phyloP scores from a whole-genome alignment of 805 yeast species.

The Candida mattraensis region DNA sequence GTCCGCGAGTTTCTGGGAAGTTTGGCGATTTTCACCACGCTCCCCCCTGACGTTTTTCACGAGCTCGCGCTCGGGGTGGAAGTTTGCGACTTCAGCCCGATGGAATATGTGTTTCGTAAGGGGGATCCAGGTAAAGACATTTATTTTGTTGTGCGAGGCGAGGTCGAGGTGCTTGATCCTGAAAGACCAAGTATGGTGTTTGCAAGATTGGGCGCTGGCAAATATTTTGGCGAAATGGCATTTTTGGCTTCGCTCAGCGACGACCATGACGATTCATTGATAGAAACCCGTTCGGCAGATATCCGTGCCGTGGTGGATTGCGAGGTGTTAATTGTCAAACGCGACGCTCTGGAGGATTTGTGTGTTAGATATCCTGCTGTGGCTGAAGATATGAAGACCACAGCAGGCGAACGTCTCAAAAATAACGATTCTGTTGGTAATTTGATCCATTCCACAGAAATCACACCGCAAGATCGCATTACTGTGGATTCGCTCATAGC shows the following conservation, averaged over 20 bases:
- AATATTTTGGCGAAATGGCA: conserved; percentile 78
- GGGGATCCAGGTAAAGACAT: conserved; percentile 64
- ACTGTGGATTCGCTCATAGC: conserved; percentile 21
- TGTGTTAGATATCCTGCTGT: conserved; percentile 59
- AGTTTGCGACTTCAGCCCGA: conserved; percentile 50
- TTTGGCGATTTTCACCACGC: conserved; percentile 55
- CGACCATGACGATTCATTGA: conserved; percentile 24
- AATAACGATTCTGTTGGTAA: conserved; percentile 31
- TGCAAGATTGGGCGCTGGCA: conserved; percentile 61
- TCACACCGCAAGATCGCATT: conserved; percentile 21
- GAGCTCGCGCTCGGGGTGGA: conserved; percentile 64
- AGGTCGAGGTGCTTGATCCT: conserved; percentile 58
- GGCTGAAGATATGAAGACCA: conserved; percentile 55
- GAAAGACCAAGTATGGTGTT: conserved; percentile 41
- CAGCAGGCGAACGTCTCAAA: conserved; percentile 54
- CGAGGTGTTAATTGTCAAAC: conserved; percentile 59
- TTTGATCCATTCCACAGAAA: conserved; percentile 21
- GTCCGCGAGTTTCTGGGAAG: conserved; percentile 58
- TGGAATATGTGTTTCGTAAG: conserved; percentile 59
- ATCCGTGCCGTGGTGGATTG: conserved; percentile 61
- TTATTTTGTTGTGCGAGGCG: conserved; percentile 65
- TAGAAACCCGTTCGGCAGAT: conserved; percentile 53
- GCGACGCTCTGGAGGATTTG: conserved; percentile 52
- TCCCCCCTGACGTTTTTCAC: conserved; percentile 62
- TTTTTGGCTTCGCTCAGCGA: conserved; percentile 49